Evolutionary conservation across 768 basidiomycete genomes (phyloP).

Genomic region (Pleurotus citrinopileatus): DNA sequence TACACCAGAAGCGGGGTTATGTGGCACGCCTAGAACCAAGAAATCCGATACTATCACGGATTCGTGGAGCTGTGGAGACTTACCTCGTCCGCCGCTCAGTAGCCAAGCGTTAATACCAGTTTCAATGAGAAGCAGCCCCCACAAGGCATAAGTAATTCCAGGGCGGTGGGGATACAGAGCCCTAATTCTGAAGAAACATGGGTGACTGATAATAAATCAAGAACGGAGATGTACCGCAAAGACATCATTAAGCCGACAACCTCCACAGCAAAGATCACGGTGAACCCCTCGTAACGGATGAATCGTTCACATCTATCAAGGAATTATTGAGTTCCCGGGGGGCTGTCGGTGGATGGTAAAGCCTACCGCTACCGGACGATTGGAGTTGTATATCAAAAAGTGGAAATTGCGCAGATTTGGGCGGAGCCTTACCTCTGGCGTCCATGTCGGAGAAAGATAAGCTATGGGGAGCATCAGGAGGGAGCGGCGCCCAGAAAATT

Average conservation of each 20-base stretch:
- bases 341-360: not conserved
- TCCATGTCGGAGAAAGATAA: slow-evolving; percentile 40
- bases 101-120: slow-evolving; percentile 52
- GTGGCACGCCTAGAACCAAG: slow-evolving; percentile 32
- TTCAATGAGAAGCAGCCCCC: slow-evolving; percentile 38
- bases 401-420: slow-evolving; percentile 16
- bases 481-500: not conserved
- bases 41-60: not conserved
- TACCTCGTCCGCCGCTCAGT: slow-evolving; percentile 47
- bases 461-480: slow-evolving; percentile 23
- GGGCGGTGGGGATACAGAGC: slow-evolving; percentile 34
- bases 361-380: slow-evolving; percentile 36
- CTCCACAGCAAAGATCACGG: slow-evolving; percentile 51
- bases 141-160: slow-evolving; percentile 26
- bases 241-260: slow-evolving; percentile 59
- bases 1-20: slow-evolving; percentile 35
- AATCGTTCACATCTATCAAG: slow-evolving; percentile 39
- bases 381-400: slow-evolving; percentile 32
- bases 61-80: slow-evolving; percentile 15
- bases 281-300: slow-evolving; percentile 49
- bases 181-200: slow-evolving; percentile 18
- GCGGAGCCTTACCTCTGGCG: slow-evolving; percentile 27
- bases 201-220: slow-evolving; percentile 13
- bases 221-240: slow-evolving; percentile 34
- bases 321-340: not conserved